Conservation (phyloP, 169 alveolate genomes). For the Theileria sp. region DNA sequence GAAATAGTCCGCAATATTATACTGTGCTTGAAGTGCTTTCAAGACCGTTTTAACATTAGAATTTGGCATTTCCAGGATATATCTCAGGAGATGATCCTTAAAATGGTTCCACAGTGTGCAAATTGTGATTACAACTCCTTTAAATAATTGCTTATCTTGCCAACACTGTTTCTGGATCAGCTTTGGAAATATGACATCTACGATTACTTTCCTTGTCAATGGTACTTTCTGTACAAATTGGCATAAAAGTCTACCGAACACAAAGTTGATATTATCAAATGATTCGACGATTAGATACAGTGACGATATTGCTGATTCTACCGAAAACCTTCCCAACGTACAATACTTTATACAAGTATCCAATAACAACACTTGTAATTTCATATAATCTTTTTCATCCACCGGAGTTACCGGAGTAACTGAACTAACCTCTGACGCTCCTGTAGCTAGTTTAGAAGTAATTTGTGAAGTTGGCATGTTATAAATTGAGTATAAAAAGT, state of each 20-base stretch:
- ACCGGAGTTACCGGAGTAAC: neutral
- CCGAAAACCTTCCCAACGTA: slow-evolving; percentile 32
- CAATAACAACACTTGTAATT: slow-evolving; percentile 35
- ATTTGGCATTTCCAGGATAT: slow-evolving; percentile 47
- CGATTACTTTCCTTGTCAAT: slow-evolving; percentile 46
- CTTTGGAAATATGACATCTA: slow-evolving; percentile 47
- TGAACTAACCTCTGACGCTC: neutral
- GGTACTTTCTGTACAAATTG: slow-evolving; percentile 64
- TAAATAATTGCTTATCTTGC: slow-evolving; percentile 53
- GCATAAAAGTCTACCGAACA: slow-evolving; percentile 60
- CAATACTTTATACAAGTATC: slow-evolving; percentile 56
- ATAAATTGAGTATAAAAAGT: slow-evolving; percentile 58
- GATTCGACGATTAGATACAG: slow-evolving; percentile 60
- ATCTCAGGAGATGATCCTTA: slow-evolving; percentile 51
- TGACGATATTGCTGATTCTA: slow-evolving; percentile 56
- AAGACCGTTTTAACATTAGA: slow-evolving; percentile 41
- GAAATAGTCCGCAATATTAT: slow-evolving; percentile 39
- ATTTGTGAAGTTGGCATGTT: slow-evolving; percentile 25
- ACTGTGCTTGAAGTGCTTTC: slow-evolving; percentile 55
- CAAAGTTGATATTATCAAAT: slow-evolving; percentile 40
- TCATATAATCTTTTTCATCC: slow-evolving; percentile 1
- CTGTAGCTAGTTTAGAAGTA: neutral
- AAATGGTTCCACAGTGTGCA: slow-evolving; percentile 58
- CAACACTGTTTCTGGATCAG: slow-evolving; percentile 47
- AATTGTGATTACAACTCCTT: slow-evolving; percentile 55